Conservation (phyloP, 495 filamentous ascomycete genomes). For the Aspergillus saccharolyticus region DNA sequence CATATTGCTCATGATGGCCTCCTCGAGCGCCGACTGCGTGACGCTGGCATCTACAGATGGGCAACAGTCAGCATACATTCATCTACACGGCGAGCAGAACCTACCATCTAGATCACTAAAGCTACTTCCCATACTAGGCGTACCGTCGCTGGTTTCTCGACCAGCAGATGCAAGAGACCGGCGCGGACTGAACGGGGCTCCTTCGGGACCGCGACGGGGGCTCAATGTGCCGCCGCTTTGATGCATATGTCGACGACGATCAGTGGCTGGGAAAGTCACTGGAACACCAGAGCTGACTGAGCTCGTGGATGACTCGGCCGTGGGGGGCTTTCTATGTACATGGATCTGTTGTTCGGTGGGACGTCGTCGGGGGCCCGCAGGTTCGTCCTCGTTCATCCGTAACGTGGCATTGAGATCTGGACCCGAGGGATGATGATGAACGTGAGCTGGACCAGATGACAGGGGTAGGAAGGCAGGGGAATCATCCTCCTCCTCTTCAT, state of each 20-base stretch:
- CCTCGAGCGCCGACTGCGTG: slow-evolving; percentile 89
- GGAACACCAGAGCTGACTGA: slow-evolving; percentile 48
- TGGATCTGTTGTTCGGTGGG: slow-evolving; percentile 24
- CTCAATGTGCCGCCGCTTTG: slow-evolving; percentile 34
- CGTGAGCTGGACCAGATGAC: slow-evolving; percentile 23
- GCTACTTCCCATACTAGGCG: slow-evolving; percentile 95
- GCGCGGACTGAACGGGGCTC: slow-evolving; percentile 53
- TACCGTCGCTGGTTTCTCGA: slow-evolving; percentile 73
- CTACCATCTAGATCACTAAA: slow-evolving; percentile 94
- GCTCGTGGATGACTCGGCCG: slow-evolving; percentile 57
- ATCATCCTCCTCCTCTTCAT: slow-evolving; percentile 48
- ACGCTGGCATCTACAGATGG: slow-evolving; percentile 71
- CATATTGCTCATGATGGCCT: slow-evolving; percentile 89
- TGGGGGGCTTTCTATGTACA: slow-evolving; percentile 36
- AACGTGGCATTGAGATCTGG: slow-evolving; percentile 62
- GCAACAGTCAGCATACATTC: background rate
- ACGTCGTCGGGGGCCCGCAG: slow-evolving; percentile 35
- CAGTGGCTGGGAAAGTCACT: slow-evolving; percentile 17
- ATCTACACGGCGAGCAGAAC: slow-evolving; percentile 15
- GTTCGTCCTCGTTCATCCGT: slow-evolving; percentile 41
- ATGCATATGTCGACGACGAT: slow-evolving; percentile 17
- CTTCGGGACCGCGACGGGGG: slow-evolving; percentile 53
- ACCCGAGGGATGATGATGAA: slow-evolving; percentile 21
- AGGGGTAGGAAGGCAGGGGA: slow-evolving; percentile 73
- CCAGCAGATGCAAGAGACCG: slow-evolving; percentile 42